Percentiles rank a stretch among this genome's conserved stretches.
These are phyloP conservation scores for Neovahlkampfia damariscottae DNA, from an alignment of 78 protist genomes.

Conservation along the genomic window DNA sequence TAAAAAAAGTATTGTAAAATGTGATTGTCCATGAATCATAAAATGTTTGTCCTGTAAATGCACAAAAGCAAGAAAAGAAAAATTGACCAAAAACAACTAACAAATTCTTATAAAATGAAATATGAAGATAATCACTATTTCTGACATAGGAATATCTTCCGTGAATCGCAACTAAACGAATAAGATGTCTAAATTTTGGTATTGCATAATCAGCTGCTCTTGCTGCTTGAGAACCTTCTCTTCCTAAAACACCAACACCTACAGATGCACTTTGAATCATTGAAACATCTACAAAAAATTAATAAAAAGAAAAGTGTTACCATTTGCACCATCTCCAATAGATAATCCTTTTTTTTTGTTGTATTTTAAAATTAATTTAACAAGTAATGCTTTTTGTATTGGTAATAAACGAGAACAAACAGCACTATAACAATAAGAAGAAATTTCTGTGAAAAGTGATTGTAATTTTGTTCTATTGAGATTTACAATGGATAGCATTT, in stretches of 20 bases:
- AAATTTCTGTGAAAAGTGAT: slow-evolving; percentile 32
- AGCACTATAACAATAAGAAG: slow-evolving; percentile 37
- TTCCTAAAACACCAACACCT: slow-evolving; percentile 92
- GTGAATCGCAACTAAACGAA: slow-evolving; percentile 42
- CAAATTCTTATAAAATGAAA: slow-evolving; percentile 52
- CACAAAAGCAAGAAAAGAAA: slow-evolving; percentile 49
- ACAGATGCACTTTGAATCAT: slow-evolving; percentile 56
- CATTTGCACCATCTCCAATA: slow-evolving; percentile 95
- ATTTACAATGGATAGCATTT: no score
- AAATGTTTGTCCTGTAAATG: slow-evolving; percentile 58
- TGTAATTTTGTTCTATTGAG: no score
- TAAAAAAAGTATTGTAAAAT: slow-evolving; percentile 16
- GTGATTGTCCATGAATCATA: slow-evolving; percentile 26
- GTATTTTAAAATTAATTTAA: slow-evolving; percentile 23
- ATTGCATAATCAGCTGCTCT: slow-evolving; percentile 74
- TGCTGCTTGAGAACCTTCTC: slow-evolving; percentile 83
- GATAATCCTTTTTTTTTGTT: slow-evolving; percentile 60
- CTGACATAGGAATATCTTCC: slow-evolving; percentile 52
- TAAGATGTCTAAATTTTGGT: slow-evolving; percentile 64
- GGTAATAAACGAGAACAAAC: slow-evolving; percentile 44
- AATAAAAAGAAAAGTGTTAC: no score
- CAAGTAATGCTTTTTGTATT: slow-evolving; percentile 44
- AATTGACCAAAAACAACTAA: slow-evolving; percentile 45
- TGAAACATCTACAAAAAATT: no score
- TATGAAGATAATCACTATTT: slow-evolving; percentile 22